Base-by-base conservation (phyloP, 495 filamentous ascomycete species). In the Talaromyces thailandensis region DNA sequence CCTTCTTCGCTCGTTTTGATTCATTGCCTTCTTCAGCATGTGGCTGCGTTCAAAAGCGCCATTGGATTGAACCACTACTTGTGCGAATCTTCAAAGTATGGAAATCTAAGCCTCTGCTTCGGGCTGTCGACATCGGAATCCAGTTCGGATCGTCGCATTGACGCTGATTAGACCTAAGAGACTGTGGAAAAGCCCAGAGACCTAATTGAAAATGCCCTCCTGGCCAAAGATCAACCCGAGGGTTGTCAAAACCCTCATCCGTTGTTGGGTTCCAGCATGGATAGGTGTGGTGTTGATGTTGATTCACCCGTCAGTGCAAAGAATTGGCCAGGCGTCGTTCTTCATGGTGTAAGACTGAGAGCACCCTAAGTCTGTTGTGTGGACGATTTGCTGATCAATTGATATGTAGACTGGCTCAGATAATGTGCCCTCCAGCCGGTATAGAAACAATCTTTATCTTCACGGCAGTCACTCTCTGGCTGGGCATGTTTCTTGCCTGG, bases 161-260 rank as follows among this genome's bases (percentile, higher is more conserved):
- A 23, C 18, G 21, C n/a, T 21, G n/a, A 2, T 18, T 21, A n/a
- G 16, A 48, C 7, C 43, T 6, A 6, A 23, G 4, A 9, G 1
- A 2, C 9, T 48, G 43, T 48, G 43, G n/a, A n/a, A n/a, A n/a
- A 12, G 43, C 43, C 21, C 14, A 40, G 35, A 16, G 14, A n/a
- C 43, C 43, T 21, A n/a, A 9, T 12, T 48, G 1, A 48, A 48
- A 37, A 45, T 78, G 53, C 77, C 77, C 3, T 60, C 63, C 25
- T 77, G 69, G 63, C 66, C 79, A 23, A 70, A 79, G 78, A 77
- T 67, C 70, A 63, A 6, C 74, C 72, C 64, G 76, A 80, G 64
- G 43, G 43, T 48, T 48, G 43, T 80, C 35, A 79, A 79, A 67
- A 68, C 73, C 21, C 64, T 77, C 23, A 76, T 79, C 60, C 75